Evolutionary conservation across 768 basidiomycete genomes (phyloP).

Genomic region (Pisolithus marmoratus): DNA sequence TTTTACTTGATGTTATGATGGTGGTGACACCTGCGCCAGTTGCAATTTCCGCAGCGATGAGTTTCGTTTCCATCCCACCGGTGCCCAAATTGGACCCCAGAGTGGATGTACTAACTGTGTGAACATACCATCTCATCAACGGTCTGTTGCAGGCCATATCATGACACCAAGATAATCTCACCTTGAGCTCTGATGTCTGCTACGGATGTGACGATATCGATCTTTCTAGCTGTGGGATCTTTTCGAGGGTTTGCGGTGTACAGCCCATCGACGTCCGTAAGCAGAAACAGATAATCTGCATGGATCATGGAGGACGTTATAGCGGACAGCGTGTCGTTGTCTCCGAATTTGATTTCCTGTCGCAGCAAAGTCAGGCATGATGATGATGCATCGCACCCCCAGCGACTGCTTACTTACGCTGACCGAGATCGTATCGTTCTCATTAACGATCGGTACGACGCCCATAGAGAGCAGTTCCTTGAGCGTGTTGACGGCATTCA

Average conservation of each 20-base stretch:
- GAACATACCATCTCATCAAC: background rate
- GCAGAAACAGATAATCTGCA: slow-evolving; percentile 93
- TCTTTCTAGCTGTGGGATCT: slow-evolving; percentile 74
- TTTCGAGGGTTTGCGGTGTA: slow-evolving; percentile 95
- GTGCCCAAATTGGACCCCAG: slow-evolving; percentile 92
- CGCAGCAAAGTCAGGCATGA: background rate
- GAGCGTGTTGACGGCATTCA: slow-evolving; percentile 96
- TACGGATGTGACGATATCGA: slow-evolving; percentile 80
- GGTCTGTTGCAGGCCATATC: background rate
- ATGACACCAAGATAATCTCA: slow-evolving; percentile 23
- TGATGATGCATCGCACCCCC: too few relatives aligned
- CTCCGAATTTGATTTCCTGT: slow-evolving; percentile 99
- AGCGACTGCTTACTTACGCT: slow-evolving; percentile 54
- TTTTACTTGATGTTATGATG: slow-evolving; percentile 80
- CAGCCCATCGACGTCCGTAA: slow-evolving; percentile 94
- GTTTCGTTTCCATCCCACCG: slow-evolving; percentile 98
- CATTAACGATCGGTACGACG: slow-evolving; percentile 96
- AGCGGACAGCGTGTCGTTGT: slow-evolving; percentile 97
- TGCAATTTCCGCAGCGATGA: slow-evolving; percentile 97
- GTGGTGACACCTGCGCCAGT: slow-evolving; percentile 93
- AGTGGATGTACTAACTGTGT: slow-evolving; percentile 83
- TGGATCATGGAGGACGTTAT: slow-evolving; percentile 97
- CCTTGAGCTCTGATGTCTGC: slow-evolving; percentile 77
- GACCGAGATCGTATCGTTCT: slow-evolving; percentile 97
- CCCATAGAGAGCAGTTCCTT: slow-evolving; percentile 89